phyloP scores from a whole-genome alignment of 1,284 basidiomycete species.

The Rhodotorula sp. region DNA sequence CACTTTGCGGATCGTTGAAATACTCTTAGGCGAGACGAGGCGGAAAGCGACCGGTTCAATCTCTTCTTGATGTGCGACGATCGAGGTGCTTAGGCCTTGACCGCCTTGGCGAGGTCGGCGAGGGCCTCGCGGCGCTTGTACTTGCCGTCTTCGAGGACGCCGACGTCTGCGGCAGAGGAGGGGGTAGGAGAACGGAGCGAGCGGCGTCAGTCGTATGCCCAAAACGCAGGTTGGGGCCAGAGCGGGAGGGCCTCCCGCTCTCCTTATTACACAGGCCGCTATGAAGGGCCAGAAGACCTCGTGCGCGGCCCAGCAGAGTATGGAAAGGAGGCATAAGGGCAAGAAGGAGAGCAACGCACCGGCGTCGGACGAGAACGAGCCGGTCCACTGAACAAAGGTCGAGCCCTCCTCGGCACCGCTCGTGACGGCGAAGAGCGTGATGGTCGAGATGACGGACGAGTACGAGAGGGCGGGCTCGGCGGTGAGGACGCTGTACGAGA shows the following conservation, averaged over 20 bases:
- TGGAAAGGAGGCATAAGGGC: neutral
- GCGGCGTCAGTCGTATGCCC: neutral
- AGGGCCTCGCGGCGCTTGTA: conserved; percentile 48
- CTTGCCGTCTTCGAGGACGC: conserved; percentile 45
- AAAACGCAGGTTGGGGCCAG: too few species aligned
- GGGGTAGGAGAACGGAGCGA: too few species aligned
- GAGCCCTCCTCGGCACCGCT: conserved; percentile 42
- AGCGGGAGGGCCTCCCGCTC: too few species aligned
- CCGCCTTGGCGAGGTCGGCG: conserved; percentile 46
- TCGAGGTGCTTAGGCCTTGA: conserved; percentile 4
- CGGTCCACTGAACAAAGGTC: conserved; percentile 47
- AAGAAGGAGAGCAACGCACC: conserved; percentile 26
- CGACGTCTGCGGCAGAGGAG: conserved; percentile 22
- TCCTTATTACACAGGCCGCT: too few species aligned
- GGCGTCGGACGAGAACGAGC: conserved; percentile 47
- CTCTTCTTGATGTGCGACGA: too few species aligned
- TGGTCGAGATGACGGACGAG: conserved; percentile 47
- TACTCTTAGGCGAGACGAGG: too few species aligned
- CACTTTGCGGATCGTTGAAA: too few species aligned
- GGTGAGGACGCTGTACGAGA: conserved; percentile 46
- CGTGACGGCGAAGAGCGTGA: conserved; percentile 45
- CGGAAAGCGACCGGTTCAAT: too few species aligned
- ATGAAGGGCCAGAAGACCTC: neutral
- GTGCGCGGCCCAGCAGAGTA: neutral
- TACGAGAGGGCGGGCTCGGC: conserved; percentile 46